Evolutionary conservation across 345 rosid genomes (phyloP).

Genomic region (Eucalyptus curtisii): DNA sequence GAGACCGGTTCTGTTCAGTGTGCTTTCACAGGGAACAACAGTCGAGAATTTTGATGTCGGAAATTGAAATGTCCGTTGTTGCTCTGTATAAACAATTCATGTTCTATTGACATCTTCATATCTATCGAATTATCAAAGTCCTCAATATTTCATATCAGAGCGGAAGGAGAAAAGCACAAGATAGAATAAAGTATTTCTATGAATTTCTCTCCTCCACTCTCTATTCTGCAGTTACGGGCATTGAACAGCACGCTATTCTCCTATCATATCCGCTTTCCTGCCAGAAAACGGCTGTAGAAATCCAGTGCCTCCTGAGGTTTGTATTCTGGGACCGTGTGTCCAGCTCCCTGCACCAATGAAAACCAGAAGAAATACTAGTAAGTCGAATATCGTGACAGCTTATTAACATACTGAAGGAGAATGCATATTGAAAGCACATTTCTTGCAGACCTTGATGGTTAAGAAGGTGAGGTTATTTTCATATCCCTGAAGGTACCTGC

Average conservation of each 20-base stretch:
- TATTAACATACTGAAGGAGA: not conserved
- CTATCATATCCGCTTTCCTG: conserved; percentile 31
- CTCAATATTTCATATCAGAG: not conserved
- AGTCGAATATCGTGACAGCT: not conserved
- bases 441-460: not conserved
- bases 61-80: not conserved
- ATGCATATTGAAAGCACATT: not conserved
- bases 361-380: not conserved
- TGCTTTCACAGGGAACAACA: not conserved
- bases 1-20: not conserved
- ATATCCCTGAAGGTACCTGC: not conserved
- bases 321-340: conserved; percentile 82
- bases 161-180: not conserved
- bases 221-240: not conserved
- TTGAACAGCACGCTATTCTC: not conserved
- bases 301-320: conserved; percentile 67
- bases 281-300: conserved; percentile 68
- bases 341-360: conserved; percentile 48
- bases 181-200: not conserved
- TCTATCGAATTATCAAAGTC: not conserved
- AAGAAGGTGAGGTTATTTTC: not conserved
- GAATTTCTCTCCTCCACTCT: not conserved
- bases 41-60: not conserved
- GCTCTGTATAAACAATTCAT: not conserved
- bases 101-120: not conserved